phyloP scores from a whole-genome alignment of 2,329 filamentous ascomycete species.

The Microcera coccophila region DNA sequence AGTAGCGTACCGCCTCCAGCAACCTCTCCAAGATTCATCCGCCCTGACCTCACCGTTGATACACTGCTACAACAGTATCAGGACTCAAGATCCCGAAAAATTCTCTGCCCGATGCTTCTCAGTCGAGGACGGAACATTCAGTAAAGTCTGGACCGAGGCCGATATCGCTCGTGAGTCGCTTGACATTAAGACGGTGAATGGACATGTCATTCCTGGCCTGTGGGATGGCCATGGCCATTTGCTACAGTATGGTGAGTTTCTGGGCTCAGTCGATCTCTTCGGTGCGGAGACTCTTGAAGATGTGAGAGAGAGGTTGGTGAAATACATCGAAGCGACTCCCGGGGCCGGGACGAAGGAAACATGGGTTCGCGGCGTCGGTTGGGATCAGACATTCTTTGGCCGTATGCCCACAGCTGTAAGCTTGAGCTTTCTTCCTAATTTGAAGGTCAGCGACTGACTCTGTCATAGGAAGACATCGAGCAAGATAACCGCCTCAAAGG shows the following conservation, averaged over 20 bases:
- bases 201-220: slow-evolving; percentile 61
- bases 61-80: slow-evolving; percentile 40
- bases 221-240: slow-evolving; percentile 71
- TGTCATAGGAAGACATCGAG: slow-evolving; percentile 50
- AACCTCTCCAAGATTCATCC: slow-evolving; percentile 16
- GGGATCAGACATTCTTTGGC: slow-evolving; percentile 65
- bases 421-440: slow-evolving; percentile 11
- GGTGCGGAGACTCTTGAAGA: slow-evolving; percentile 53
- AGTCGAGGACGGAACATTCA: slow-evolving; percentile 50
- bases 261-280: slow-evolving; percentile 63
- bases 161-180: slow-evolving; percentile 27
- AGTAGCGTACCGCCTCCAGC: slow-evolving; percentile 29
- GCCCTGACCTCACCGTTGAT: slow-evolving; percentile 15
- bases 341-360: slow-evolving; percentile 50
- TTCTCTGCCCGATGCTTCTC: slow-evolving; percentile 53
- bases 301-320: slow-evolving; percentile 48
- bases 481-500: slow-evolving; percentile 49
- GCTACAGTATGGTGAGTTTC: slow-evolving; percentile 61
- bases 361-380: slow-evolving; percentile 66
- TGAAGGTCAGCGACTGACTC: background rate
- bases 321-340: slow-evolving; percentile 48
- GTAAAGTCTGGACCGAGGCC: slow-evolving; percentile 41
- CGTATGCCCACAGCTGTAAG: slow-evolving; percentile 62
- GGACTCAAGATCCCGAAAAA: slow-evolving; percentile 34
- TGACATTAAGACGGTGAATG: slow-evolving; percentile 28